Conservation (phyloP, 1,284 basidiomycete genomes). For the Puccinia horiana region DNA sequence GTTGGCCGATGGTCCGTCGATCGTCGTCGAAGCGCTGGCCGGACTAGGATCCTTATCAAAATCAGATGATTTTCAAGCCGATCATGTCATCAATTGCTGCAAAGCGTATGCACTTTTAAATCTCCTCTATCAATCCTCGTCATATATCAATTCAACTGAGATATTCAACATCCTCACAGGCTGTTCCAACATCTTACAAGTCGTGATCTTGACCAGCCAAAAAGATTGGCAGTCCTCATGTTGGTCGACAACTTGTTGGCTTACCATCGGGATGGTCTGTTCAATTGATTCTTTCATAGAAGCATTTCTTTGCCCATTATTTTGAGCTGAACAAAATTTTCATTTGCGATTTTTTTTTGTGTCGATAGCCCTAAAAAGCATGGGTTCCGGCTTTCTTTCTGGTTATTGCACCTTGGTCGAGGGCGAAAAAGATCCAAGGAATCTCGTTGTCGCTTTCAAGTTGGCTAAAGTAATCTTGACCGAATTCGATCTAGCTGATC, state of each 20-base stretch:
- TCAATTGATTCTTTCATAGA: neutral
- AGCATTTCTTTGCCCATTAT: too few species aligned
- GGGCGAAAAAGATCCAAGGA: constrained; percentile 96
- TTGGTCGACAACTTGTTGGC: constrained; percentile 80
- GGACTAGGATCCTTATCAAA: constrained; percentile 19
- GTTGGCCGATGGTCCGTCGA: constrained; percentile 28
- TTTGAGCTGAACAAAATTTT: neutral
- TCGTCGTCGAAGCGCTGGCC: constrained; percentile 37
- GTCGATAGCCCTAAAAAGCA: constrained; percentile 64
- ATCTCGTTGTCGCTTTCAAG: constrained; percentile 84
- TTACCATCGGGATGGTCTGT: constrained; percentile 69
- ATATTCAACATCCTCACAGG: constrained; percentile 60
- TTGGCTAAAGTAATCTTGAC: constrained; percentile 80
- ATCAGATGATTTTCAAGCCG: constrained; percentile 8
- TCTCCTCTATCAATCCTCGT: neutral
- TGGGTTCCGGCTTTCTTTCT: constrained; percentile 71
- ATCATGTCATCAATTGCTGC: constrained; percentile 26
- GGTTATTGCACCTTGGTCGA: constrained; percentile 79
- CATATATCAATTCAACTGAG: neutral
- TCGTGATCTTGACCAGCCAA: constrained; percentile 76
- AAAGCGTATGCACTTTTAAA: constrained; percentile 15
- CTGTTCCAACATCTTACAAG: constrained; percentile 77
- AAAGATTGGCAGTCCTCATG: constrained; percentile 76
- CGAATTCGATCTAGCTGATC: constrained; percentile 76
- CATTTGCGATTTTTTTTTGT: neutral